Evolutionary conservation across 257 asterid genomes (phyloP), one percentile per base, ranked within the genome.

Genomic region (Anisodus tanguticus): DNA sequence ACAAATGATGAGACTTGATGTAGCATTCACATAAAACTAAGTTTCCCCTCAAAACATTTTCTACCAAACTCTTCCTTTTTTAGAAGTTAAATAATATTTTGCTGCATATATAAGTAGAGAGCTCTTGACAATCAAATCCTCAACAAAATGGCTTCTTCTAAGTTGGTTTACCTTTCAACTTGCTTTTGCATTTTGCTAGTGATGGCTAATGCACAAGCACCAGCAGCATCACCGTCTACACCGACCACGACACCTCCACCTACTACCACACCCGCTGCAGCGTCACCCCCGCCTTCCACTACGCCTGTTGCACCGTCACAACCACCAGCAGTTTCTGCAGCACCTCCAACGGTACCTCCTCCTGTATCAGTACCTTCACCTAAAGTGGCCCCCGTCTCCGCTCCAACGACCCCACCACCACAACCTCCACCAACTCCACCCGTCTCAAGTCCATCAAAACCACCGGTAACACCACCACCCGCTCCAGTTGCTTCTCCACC

Each of bases 191-290:
- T 94, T 79, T 88, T 89, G 26, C 68, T 90, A 47, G 90, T 89
- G 45, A 82, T 89, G 43, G 95, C 89, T 70, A 85, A 90, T 90
- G 95, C 92, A 51, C 99, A 94, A 90, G 86, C 94, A 81, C 99
- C 99, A 3, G 95, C 95, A 58, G 92, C 91, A 87, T 89, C 98
- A 69, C 99, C 98, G 7, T 77, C 95, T 64, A 92, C 13, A 13
- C 82, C 90, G 0, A 91, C 88, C 16, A 58, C 89, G 31, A 43
- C 84, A 0, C 59, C 91, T 31, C 86, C 90, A 16, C 89, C 91
- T 12, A 87, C 94, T 17, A 57, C 87, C 2, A 86, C 90, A 17
- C 87, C 91, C 0, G 35, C 85, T 17, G 72, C 85, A 55, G 80
- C 88, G 17, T 0, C 88, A 53, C 88, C 60, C 39, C 81, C 72